These are phyloP conservation scores for Clavispora asparagi DNA, from an alignment of 805 yeast species.

Conservation along the genomic window DNA sequence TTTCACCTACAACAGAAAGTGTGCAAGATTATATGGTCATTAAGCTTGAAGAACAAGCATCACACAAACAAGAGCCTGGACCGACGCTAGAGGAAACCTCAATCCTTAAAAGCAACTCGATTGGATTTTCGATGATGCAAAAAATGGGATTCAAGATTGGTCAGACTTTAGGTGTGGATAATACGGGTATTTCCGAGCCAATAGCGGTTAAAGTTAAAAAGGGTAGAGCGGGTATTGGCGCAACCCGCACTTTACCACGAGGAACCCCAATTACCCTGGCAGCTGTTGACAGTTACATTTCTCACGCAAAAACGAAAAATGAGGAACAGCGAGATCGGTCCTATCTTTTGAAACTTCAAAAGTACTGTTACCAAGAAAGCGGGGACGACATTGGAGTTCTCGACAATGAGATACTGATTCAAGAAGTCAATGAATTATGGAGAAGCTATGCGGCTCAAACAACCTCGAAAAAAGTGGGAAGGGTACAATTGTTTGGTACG, in stretches of 20 bases:
- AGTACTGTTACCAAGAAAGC: conserved; percentile 36
- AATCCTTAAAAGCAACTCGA: conserved; percentile 11
- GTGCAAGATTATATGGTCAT: neutral
- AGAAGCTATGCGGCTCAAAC: conserved; percentile 19
- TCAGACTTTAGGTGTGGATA: conserved; percentile 34
- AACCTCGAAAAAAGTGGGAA: neutral
- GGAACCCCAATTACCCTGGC: neutral
- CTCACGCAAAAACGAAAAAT: neutral
- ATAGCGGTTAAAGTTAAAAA: conserved; percentile 16
- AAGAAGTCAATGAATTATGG: conserved; percentile 36
- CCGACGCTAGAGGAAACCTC: conserved; percentile 2
- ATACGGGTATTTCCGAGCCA: conserved; percentile 26
- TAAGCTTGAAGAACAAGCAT: neutral
- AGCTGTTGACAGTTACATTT: neutral
- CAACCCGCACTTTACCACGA: neutral
- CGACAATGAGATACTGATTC: conserved; percentile 8
- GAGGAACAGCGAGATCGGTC: neutral
- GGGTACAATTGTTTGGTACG: neutral
- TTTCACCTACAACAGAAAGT: neutral
- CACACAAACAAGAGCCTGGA: neutral
- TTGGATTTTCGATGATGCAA: conserved; percentile 49
- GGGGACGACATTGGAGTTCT: conserved; percentile 28
- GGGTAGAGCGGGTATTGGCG: conserved; percentile 21
- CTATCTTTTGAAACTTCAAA: conserved; percentile 28
- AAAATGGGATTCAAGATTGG: conserved; percentile 56